Evolutionary conservation across 495 filamentous ascomycete species (phyloP).

Genomic region (Penicillium pancosmium): DNA sequence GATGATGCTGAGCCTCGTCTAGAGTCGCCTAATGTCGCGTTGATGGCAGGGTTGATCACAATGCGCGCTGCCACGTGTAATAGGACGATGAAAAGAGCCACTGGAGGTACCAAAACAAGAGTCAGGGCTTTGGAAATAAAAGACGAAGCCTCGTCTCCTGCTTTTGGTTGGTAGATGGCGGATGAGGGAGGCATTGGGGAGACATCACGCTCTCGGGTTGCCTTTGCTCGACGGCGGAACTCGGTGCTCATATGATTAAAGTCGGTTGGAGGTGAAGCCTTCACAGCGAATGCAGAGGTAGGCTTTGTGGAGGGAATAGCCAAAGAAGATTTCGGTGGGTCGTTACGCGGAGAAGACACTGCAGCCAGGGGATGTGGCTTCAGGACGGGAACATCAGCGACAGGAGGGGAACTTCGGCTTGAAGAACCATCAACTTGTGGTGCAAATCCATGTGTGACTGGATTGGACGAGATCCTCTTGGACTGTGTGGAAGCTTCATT

Average conservation of each 20-base stretch:
- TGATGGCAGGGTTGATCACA: constrained; percentile 53
- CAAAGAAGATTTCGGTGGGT: constrained; percentile 7
- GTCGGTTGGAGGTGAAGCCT: constrained; percentile 36
- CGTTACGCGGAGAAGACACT: background rate
- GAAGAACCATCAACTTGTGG: background rate
- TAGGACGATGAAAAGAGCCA: constrained; percentile 74
- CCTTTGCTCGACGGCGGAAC: constrained; percentile 54
- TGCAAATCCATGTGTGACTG: background rate
- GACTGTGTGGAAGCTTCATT: background rate
- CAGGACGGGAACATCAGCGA: background rate
- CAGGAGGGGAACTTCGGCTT: background rate
- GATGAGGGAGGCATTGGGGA: constrained; percentile 71
- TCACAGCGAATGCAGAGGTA: background rate
- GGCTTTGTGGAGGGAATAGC: constrained; percentile 7
- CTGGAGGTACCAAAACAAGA: constrained; percentile 73
- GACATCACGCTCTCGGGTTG: constrained; percentile 61
- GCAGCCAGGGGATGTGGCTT: background rate
- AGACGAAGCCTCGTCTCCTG: constrained; percentile 60
- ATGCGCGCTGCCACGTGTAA: constrained; percentile 78
- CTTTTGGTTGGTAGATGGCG: constrained; percentile 59
- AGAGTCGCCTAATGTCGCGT: constrained; percentile 21
- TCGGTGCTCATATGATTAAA: constrained; percentile 52
- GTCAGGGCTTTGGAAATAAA: constrained; percentile 76
- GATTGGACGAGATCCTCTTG: background rate
- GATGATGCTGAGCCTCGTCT: constrained; percentile 6